Evolutionary conservation across 75 land plant genomes (phyloP), one percentile per base, ranked within the genome.

Genomic region (Selaginella tamariscina): DNA sequence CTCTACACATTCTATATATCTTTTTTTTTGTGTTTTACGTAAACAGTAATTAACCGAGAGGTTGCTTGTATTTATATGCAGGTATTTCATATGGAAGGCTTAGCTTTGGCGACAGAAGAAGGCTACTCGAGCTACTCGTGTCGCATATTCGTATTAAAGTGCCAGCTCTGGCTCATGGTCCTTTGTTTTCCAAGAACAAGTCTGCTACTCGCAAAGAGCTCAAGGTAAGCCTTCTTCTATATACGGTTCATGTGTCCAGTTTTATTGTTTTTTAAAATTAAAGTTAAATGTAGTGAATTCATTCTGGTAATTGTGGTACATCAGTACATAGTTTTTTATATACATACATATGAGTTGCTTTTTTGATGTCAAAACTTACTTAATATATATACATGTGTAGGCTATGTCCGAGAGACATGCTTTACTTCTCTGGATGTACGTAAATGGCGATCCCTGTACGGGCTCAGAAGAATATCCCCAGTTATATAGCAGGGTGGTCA

Each of bases 51-150:
- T 5, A 13, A 69, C 26, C 20, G 67, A 28, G 68, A 56, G 23
- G 71, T 55, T 1, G 33, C 71, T 21, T 67, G 63, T 63, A 74
- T 24, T 70, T 65, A 26, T 64, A 65, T 33, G 73, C 27, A 20
- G 22, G 62, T 1, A 74, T 76, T 49, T 84, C 78, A 0, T 91
- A 88, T 65, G 68, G 82, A 26, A 72, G 80, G 9, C 56, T 91
- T 32, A 71, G 78, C 18, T 91, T 91, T 70, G 82, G 82, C 13
- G 97, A 91, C 67, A 74, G 97, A 59, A 73, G 88, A 68, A 83
- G 73, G 72, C 70, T 91, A 75, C 78, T 91, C 65, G 92, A 88
- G 31, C 31, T 72, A 2, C 78, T 91, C 0, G 85, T 84, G 9
- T 56, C 67, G 59, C 73, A 69, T 33, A 74, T 82, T 18, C 73